Base-by-base conservation (phyloP, 2,329 filamentous ascomycete species). In the Taxawa tesnikishii region DNA sequence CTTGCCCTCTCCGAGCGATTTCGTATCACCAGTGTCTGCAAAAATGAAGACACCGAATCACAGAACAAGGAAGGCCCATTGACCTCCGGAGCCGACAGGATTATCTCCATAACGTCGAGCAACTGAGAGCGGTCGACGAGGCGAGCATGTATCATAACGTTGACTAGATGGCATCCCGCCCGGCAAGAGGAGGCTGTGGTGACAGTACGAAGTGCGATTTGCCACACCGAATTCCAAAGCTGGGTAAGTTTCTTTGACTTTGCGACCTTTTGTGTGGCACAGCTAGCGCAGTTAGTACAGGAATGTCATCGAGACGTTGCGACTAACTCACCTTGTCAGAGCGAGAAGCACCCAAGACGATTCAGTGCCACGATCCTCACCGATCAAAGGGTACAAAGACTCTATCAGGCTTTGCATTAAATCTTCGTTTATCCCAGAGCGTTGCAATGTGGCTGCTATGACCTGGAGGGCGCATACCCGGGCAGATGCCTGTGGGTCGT, bases 341-440 rank as follows among this genome's bases (percentile, higher is more conserved):
- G 77, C 79, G 32, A 94, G 54, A 62, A 93, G 74, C 12, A 84
- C 79, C 90, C 90, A 98, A 0, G 77, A 83, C 6, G 77, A 71
- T 25, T 78, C 61, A 6, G 57, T 54, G 10, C 60, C 58, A 42
- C 79, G 75, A 45, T 93, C 87, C 47, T 90, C 80, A 7, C 71
- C 42, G 26, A 34, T 27, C 10, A 15, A 27, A n/a, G 19, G 25
- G 13, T 25, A 9, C 18, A 41, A 12, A 18, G 29, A 32, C 12
- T 34, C 33, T 10, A 33, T 11, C 4, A 30, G 5, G 5, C 26
- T 25, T 9, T 14, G 12, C 9, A 34, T 15, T 14, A 31, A 16
- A 11, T 34, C 27, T 24, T 30, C 23, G 15, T 38, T 29, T 6
- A 41, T 12, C 3, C 15, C 13, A 10, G 26, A 18, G 5, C 28